Evolutionary conservation across 495 filamentous ascomycete species (phyloP).

Genomic region (Penicillium psychrofluorescens): DNA sequence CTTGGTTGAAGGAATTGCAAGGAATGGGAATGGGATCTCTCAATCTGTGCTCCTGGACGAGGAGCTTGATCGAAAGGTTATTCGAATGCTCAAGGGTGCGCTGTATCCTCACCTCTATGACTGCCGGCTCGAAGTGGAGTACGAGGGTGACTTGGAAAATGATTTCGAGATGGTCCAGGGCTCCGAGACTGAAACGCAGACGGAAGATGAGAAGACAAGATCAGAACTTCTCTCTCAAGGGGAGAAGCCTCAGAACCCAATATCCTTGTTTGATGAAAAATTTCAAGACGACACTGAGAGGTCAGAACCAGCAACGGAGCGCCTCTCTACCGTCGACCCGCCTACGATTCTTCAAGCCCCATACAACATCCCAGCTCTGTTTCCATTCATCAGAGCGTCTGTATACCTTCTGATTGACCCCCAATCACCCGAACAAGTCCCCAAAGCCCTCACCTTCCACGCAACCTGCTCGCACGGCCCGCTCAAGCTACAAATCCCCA

Average conservation of each 20-base stretch:
- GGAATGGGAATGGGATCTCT: constrained; percentile 59
- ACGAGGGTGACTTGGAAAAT: constrained; percentile 37
- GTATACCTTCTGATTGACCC: constrained; percentile 58
- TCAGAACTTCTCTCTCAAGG: neutral
- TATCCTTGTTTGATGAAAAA: constrained; percentile 50
- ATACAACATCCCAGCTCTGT: constrained; percentile 53
- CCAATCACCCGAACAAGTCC: constrained; percentile 31
- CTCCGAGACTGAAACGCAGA: neutral
- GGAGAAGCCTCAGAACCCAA: constrained; percentile 26
- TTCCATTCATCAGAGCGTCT: constrained; percentile 52
- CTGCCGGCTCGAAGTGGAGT: constrained; percentile 55
- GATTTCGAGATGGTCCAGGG: constrained; percentile 45
- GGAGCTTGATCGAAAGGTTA: constrained; percentile 54
- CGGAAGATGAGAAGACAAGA: neutral
- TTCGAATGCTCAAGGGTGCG: constrained; percentile 65
- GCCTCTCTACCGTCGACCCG: constrained; percentile 39
- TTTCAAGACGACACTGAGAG: constrained; percentile 28
- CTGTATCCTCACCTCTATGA: constrained; percentile 53
- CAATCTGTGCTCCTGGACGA: constrained; percentile 53
- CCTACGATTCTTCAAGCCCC: constrained; percentile 59
- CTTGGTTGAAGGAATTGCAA: constrained; percentile 60
- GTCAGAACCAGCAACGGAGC: constrained; percentile 18
- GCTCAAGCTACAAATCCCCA: constrained; percentile 53
- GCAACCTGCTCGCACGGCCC: constrained; percentile 48
- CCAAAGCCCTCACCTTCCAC: constrained; percentile 48